These are phyloP conservation scores for Phellinidium pouzarii DNA, from an alignment of 1,284 basidiomycete species.

Conservation along the genomic window DNA sequence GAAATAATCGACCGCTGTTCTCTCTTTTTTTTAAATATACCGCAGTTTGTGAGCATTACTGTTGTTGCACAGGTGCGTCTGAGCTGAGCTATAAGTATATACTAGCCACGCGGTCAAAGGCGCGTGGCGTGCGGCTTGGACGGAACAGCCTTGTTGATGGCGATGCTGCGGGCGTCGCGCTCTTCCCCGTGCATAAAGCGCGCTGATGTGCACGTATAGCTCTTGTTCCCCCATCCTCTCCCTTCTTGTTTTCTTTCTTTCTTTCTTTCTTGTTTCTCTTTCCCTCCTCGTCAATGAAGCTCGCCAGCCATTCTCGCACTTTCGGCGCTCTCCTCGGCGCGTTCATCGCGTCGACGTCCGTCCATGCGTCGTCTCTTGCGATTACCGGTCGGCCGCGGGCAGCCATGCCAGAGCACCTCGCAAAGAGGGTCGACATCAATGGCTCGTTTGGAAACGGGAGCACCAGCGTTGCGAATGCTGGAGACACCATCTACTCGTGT, in stretches of 20 bases:
- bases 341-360: neutral
- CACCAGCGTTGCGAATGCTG: slow-evolving; percentile 32
- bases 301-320: neutral
- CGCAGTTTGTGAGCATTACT: too few species aligned
- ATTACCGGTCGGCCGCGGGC: slow-evolving; percentile 8
- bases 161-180: too few species aligned
- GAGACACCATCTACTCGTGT: slow-evolving; percentile 45
- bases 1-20: too few species aligned
- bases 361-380: slow-evolving; percentile 5
- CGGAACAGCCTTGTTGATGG: neutral
- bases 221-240: neutral
- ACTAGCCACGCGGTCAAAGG: too few species aligned
- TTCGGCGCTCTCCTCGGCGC: slow-evolving; percentile 1
- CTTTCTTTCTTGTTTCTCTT: neutral
- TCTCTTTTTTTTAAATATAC: too few species aligned
- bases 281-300: slow-evolving; percentile 8
- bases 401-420: neutral
- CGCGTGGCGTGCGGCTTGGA: too few species aligned
- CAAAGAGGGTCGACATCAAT: slow-evolving; percentile 10
- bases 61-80: too few species aligned
- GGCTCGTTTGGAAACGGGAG: slow-evolving; percentile 18
- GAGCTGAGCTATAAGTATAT: too few species aligned
- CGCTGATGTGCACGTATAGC: neutral
- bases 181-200: neutral
- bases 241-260: neutral